Evolutionary conservation across 192 early-diverging fungal genomes (phyloP).

Genomic region (Coemansia sp.): DNA sequence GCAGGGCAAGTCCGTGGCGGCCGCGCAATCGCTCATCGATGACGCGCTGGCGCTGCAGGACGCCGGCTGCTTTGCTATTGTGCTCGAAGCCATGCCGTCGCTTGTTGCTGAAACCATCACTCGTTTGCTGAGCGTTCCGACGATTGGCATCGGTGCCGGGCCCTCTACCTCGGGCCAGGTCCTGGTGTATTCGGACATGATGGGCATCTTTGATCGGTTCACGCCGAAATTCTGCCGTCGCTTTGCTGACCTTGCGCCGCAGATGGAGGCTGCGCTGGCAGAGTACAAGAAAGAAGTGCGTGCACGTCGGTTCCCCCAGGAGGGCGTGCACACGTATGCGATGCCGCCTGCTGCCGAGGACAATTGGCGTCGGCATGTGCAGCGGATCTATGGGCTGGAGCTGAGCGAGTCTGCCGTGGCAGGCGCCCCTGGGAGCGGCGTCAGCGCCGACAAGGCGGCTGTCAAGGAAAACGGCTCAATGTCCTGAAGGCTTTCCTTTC

Average conservation of each 20-base stretch:
- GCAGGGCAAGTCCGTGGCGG: slow-evolving; percentile 81
- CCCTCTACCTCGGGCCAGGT: slow-evolving; percentile 87
- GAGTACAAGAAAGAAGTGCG: slow-evolving; percentile 79
- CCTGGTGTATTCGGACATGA: slow-evolving; percentile 84
- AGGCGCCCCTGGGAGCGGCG: not conserved
- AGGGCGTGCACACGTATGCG: slow-evolving; percentile 69
- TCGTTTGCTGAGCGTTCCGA: slow-evolving; percentile 71
- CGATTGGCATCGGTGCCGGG: slow-evolving; percentile 98
- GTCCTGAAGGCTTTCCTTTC: too few relatives aligned
- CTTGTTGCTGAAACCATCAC: slow-evolving; percentile 89
- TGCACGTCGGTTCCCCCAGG: slow-evolving; percentile 68
- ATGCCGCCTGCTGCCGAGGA: slow-evolving; percentile 48
- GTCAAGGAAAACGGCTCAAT: too few relatives aligned
- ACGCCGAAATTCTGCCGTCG: slow-evolving; percentile 91
- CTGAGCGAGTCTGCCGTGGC: slow-evolving; percentile 8
- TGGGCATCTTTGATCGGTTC: slow-evolving; percentile 90
- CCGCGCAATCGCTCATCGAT: slow-evolving; percentile 72
- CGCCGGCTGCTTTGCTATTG: slow-evolving; percentile 87
- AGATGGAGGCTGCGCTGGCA: slow-evolving; percentile 68
- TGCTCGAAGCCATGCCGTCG: slow-evolving; percentile 89
- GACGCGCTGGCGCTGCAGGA: slow-evolving; percentile 88
- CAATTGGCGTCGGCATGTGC: slow-evolving; percentile 40
- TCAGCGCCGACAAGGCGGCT: too few relatives aligned
- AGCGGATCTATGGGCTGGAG: slow-evolving; percentile 39
- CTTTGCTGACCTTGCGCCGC: slow-evolving; percentile 73